Base-by-base conservation (phyloP, 1,284 basidiomycete species). In the Boletus semigastroideus region DNA sequence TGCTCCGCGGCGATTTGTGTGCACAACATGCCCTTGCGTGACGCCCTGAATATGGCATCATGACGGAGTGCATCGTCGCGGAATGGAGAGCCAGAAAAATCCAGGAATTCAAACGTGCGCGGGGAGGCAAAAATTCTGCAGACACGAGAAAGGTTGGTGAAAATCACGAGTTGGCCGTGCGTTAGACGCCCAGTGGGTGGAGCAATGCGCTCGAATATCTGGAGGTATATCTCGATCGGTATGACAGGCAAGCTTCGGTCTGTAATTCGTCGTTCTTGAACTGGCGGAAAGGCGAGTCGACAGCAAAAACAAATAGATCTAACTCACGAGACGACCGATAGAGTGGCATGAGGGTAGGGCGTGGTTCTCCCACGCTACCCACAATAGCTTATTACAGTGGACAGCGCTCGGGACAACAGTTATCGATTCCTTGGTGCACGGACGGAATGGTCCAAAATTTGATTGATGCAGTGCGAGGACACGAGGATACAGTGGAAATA, bases 101-200 rank as follows among this genome's bases (percentile, higher is more conserved):
- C 47, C 12, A 77, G 14, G 12, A 55, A 56, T 31, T 67, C 60
- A 53, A 74, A 77, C 10, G 74, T 59, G 30, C 69, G 70, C 0
- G 74, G n/a, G 70, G 12, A 75, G 59, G 19, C 66, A 62, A 1
- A 68, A 30, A 17, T 67, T 64, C 70, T 70, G 57, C 78, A 79
- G 28, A 75, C 74, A 38, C 63, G 63, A 5, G 73, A 69, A 25
- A 79, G 64, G 12, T 58, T 66, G 30, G 57, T 54, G 12, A 77
- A 59, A 2, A 46, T 51, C 10, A 19, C 46, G 36, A 57, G 55
- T 43, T 58, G 45, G 19, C 59, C 57, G 28, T 47, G 43, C 1
- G 25, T 19, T 6, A 53, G 40, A 25, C 11, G 25, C 0, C 25
- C n/a, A 1, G 38, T 11, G 2, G 46, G 11, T 20, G 48, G 49